A percentile compares a stretch with the other conserved stretches of the same genome.
phyloP scores from a whole-genome alignment of 257 asterid species.

The Nemophila menziesii region DNA sequence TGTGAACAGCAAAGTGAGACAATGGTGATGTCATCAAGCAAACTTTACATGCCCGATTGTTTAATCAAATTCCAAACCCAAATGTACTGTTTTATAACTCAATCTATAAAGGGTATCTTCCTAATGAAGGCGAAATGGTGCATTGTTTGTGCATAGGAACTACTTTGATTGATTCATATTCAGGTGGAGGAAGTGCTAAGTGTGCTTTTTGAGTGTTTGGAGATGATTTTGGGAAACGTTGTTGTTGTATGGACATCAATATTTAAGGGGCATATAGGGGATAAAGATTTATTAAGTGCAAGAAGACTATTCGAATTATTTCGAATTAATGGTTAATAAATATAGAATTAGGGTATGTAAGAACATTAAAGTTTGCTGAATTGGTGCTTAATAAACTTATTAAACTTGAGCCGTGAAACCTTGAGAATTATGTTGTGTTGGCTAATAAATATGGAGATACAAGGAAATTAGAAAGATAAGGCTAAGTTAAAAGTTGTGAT shows the following conservation, averaged over 20 bases:
- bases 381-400: conserved; percentile 50
- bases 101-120: too few species aligned
- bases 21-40: background rate
- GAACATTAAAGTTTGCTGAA: conserved; percentile 51
- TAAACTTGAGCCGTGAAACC: conserved; percentile 56
- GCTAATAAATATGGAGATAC: conserved; percentile 71
- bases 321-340: conserved; percentile 37
- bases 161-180: conserved; percentile 63
- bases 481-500: conserved; percentile 51
- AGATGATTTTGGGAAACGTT: conserved; percentile 68
- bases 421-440: conserved; percentile 63
- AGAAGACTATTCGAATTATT: conserved; percentile 60
- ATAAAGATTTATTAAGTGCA: conserved; percentile 47
- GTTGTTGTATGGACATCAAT: conserved; percentile 85
- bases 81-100: too few species aligned
- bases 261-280: conserved; percentile 46
- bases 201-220: conserved; percentile 48
- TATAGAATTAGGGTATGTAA: conserved; percentile 45
- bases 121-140: conserved; percentile 14
- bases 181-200: conserved; percentile 23
- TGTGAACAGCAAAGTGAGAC: background rate
- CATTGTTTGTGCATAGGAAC: conserved; percentile 51
- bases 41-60: too few species aligned
- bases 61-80: too few species aligned
- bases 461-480: conserved; percentile 53